phyloP scores from a whole-genome alignment of 805 yeast genomes.

The Gaillardinia entomophila region DNA sequence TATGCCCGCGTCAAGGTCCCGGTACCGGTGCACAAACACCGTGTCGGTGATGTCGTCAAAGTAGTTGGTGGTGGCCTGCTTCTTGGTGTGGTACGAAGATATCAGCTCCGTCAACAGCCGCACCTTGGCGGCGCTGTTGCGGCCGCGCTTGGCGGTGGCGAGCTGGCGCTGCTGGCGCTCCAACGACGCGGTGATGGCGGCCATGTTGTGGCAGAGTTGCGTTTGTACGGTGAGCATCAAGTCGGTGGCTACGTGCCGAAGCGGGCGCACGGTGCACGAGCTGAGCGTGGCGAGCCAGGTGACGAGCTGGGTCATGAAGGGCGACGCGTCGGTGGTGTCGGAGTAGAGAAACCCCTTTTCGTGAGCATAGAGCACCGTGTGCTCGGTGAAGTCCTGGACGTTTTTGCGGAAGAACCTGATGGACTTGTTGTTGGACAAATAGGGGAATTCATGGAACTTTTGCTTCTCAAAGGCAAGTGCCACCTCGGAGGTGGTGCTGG shows the following conservation, averaged over 20 bases:
- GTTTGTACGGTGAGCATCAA: slow-evolving; percentile 57
- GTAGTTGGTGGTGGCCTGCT: slow-evolving; percentile 47
- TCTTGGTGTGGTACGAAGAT: slow-evolving; percentile 35
- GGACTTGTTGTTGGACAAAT: slow-evolving; percentile 45
- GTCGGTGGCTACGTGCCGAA: slow-evolving; percentile 63
- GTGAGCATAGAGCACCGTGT: slow-evolving; percentile 46
- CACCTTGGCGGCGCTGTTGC: slow-evolving; percentile 36
- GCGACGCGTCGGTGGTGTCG: slow-evolving; percentile 16
- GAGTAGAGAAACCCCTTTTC: slow-evolving; percentile 58
- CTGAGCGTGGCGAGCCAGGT: slow-evolving; percentile 77
- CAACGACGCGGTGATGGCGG: slow-evolving; percentile 24
- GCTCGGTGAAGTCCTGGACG: slow-evolving; percentile 49
- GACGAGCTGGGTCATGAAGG: slow-evolving; percentile 49
- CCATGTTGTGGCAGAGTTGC: slow-evolving; percentile 47
- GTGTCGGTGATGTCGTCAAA: slow-evolving; percentile 62
- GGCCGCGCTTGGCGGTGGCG: slow-evolving; percentile 22
- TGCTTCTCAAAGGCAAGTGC: slow-evolving; percentile 58
- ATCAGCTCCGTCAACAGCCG: slow-evolving; percentile 41
- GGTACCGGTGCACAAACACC: slow-evolving; percentile 68
- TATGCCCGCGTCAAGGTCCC: slow-evolving; percentile 70
- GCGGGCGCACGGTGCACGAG: slow-evolving; percentile 61
- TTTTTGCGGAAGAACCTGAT: slow-evolving; percentile 44
- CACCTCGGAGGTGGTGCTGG: slow-evolving; percentile 68
- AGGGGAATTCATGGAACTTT: slow-evolving; percentile 63
- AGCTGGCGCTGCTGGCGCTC: slow-evolving; percentile 44